Conservation (phyloP, 768 basidiomycete genomes). For the Russula vinacea region DNA sequence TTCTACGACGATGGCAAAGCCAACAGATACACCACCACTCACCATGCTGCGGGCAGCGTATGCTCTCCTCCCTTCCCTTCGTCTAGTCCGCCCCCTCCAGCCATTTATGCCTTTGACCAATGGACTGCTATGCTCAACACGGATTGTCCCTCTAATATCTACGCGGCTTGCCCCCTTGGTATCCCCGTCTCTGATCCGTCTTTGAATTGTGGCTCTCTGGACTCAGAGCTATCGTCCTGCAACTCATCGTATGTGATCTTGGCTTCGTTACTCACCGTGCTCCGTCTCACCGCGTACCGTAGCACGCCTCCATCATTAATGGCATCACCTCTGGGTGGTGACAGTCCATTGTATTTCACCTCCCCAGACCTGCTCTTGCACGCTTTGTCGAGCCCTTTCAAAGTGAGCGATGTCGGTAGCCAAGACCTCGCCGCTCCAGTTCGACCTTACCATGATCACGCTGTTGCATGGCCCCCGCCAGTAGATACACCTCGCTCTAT, state of each 20-base stretch:
- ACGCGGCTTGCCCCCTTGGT: not conserved
- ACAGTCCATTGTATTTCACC: not conserved
- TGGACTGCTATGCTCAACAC: conserved; percentile 4
- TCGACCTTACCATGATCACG: conserved; percentile 1
- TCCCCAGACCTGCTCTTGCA: conserved; percentile 5
- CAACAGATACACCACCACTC: not conserved
- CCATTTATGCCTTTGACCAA: conserved; percentile 2
- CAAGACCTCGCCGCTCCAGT: not conserved
- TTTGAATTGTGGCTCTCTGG: not conserved
- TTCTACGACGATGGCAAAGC: not conserved
- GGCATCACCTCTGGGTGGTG: conserved; percentile 5
- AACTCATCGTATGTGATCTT: conserved; percentile 8
- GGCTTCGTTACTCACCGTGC: not conserved
- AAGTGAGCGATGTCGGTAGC: not conserved
- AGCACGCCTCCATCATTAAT: conserved; percentile 14
- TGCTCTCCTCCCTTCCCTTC: conserved; percentile 2
- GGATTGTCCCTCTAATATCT: not conserved
- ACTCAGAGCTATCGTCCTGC: not conserved
- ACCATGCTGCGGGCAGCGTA: conserved; percentile 21
- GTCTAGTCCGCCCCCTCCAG: not conserved
- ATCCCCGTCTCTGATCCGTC: not conserved
- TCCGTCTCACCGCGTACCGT: not conserved
- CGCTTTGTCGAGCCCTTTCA: not conserved
- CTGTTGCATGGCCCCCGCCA: not conserved
- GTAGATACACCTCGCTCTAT: not conserved